These are phyloP conservation scores for Cordia subcordata DNA, from an alignment of 257 asterid genomes.

Conservation along the genomic window DNA sequence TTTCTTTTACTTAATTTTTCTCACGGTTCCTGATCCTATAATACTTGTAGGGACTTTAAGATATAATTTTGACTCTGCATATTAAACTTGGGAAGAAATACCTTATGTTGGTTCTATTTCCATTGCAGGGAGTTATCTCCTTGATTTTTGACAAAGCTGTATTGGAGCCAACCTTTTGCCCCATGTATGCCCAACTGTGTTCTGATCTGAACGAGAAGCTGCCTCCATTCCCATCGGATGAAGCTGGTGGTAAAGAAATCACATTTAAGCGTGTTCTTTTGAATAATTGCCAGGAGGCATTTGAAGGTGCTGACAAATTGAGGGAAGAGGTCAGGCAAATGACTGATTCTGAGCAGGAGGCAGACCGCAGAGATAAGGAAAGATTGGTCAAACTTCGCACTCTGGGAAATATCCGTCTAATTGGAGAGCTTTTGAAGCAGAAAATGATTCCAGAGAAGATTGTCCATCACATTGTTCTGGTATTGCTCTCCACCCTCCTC, in stretches of 20 bases:
- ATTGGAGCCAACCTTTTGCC: slow-evolving; percentile 12
- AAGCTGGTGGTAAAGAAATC: slow-evolving; percentile 11
- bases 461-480: slow-evolving; percentile 13
- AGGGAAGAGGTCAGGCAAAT: slow-evolving; percentile 8
- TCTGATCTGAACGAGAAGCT: slow-evolving; percentile 5
- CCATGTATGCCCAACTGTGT: slow-evolving; percentile 11
- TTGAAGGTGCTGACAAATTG: slow-evolving; percentile 11
- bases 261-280: slow-evolving; percentile 12
- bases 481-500: background rate
- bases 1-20: background rate
- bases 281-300: slow-evolving; percentile 9
- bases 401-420: slow-evolving; percentile 11
- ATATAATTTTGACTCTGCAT: background rate
- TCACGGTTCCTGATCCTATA: background rate
- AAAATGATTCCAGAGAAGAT: slow-evolving; percentile 12
- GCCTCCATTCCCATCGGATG: slow-evolving; percentile 13
- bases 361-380: slow-evolving; percentile 9
- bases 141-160: slow-evolving; percentile 11
- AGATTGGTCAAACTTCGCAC: slow-evolving; percentile 4
- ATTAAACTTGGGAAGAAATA: background rate
- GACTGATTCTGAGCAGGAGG: slow-evolving; percentile 6
- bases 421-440: slow-evolving; percentile 13
- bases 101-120: background rate
- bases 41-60: background rate
- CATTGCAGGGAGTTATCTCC: slow-evolving; percentile 3